These are phyloP conservation scores for Candolleomyces efflorescens DNA, from an alignment of 768 basidiomycete genomes.

Conservation along the genomic window DNA sequence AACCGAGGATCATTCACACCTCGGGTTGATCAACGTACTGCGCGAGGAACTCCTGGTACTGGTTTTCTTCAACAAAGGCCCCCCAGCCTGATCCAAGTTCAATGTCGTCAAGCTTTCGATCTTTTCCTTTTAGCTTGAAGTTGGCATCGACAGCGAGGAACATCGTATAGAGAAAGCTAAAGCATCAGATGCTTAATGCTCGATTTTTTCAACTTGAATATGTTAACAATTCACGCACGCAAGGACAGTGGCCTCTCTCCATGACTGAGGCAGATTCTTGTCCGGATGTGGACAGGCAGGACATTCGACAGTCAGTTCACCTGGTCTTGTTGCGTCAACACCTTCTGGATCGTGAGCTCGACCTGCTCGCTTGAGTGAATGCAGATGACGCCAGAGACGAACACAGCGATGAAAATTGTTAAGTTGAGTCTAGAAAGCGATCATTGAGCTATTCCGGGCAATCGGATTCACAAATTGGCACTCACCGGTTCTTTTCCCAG, in stretches of 20 bases:
- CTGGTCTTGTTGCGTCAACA: slow-evolving; percentile 13
- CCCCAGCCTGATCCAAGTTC: neutral
- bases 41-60: no score
- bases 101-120: neutral
- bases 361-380: slow-evolving; percentile 22
- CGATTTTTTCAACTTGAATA: no score
- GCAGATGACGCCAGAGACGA: slow-evolving; percentile 19
- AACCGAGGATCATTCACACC: no score
- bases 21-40: no score
- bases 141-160: slow-evolving; percentile 3
- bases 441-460: no score
- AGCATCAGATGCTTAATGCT: no score
- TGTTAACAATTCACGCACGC: no score
- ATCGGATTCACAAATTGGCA: no score
- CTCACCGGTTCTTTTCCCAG: no score
- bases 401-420: slow-evolving; percentile 7
- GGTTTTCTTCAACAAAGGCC: neutral
- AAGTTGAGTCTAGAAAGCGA: slow-evolving; percentile 13
- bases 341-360: slow-evolving; percentile 20
- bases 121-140: slow-evolving; percentile 3
- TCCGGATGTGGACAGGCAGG: slow-evolving; percentile 31
- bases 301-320: slow-evolving; percentile 25
- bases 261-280: no score
- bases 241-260: no score
- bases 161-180: slow-evolving; percentile 16